Percentiles rank a stretch among this genome's conserved stretches.
Conservation (phyloP, 2,329 filamentous ascomycete species). For the Trichophyton verrucosum region DNA sequence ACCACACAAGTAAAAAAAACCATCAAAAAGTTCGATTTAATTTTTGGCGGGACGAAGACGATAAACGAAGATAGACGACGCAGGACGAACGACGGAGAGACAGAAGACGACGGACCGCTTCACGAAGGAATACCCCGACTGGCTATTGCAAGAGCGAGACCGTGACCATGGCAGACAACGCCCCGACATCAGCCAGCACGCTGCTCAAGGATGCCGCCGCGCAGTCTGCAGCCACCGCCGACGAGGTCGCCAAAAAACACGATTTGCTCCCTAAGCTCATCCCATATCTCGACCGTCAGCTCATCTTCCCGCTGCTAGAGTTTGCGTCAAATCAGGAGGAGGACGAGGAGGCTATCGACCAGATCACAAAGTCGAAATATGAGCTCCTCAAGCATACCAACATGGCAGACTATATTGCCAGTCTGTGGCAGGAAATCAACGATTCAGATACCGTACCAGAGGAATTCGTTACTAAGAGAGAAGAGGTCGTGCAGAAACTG, state of each 20-base stretch:
- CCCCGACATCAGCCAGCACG: constrained; percentile 37
- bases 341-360: constrained; percentile 46
- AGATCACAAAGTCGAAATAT: constrained; percentile 78
- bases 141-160: constrained; percentile 11
- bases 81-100: not conserved
- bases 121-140: not conserved
- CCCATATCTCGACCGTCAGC: constrained; percentile 82
- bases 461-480: constrained; percentile 79
- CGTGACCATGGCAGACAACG: constrained; percentile 40
- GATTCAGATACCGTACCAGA: constrained; percentile 62
- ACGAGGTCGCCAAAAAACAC: constrained; percentile 55
- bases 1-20: constrained; percentile 5
- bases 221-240: constrained; percentile 31
- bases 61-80: constrained; percentile 1
- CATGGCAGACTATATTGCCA: constrained; percentile 97
- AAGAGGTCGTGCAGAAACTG: constrained; percentile 72
- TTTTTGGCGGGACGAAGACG: not conserved
- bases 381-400: constrained; percentile 92
- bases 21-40: not conserved
- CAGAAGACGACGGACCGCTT: not conserved
- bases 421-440: constrained; percentile 81
- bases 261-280: constrained; percentile 81
- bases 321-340: constrained; percentile 75
- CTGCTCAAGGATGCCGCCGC: constrained; percentile 38
- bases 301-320: constrained; percentile 93